Evolutionary conservation across 1,139 yeast species (phyloP).

Genomic region (Kluyveromyces marxianus): DNA sequence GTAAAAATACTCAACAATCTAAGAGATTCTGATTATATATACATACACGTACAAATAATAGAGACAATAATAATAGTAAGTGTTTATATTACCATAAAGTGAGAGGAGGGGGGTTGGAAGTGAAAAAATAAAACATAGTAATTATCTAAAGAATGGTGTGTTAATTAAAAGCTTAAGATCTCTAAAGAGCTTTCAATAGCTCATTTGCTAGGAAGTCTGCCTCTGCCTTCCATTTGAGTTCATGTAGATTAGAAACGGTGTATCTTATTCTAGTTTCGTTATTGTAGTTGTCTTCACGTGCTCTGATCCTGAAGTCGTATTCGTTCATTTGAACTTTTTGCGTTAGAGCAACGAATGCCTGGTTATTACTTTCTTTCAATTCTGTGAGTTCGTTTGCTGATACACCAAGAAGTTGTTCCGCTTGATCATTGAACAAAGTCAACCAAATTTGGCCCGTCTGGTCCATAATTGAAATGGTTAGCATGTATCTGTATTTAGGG

Average conservation of each 20-base stretch:
- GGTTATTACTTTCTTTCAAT: constrained; percentile 43
- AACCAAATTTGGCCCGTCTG: constrained; percentile 80
- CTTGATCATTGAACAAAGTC: constrained; percentile 82
- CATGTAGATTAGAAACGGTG: constrained; percentile 49
- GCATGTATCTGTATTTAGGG: constrained; percentile 74
- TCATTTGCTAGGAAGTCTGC: constrained; percentile 45
- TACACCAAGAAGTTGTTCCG: constrained; percentile 56
- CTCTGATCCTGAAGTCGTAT: constrained; percentile 67
- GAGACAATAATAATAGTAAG: too few species aligned
- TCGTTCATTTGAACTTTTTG: constrained; percentile 58
- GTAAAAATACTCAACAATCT: too few species aligned
- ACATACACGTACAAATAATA: too few species aligned
- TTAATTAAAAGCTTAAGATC: background rate
- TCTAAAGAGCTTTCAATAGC: constrained; percentile 13
- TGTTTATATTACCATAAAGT: too few species aligned
- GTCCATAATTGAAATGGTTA: constrained; percentile 68
- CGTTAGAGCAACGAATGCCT: constrained; percentile 42
- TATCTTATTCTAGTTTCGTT: constrained; percentile 73
- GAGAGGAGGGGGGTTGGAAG: background rate
- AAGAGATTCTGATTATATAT: too few species aligned
- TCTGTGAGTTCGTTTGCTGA: constrained; percentile 61
- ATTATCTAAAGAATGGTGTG: background rate
- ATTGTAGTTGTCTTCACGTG: constrained; percentile 76
- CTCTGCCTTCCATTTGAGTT: constrained; percentile 56
- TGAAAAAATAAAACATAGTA: background rate